Percentiles rank a stretch among this genome's conserved stretches.
Evolutionary conservation across 441 rosid species (phyloP).

Genomic region (Brassica balearica): DNA sequence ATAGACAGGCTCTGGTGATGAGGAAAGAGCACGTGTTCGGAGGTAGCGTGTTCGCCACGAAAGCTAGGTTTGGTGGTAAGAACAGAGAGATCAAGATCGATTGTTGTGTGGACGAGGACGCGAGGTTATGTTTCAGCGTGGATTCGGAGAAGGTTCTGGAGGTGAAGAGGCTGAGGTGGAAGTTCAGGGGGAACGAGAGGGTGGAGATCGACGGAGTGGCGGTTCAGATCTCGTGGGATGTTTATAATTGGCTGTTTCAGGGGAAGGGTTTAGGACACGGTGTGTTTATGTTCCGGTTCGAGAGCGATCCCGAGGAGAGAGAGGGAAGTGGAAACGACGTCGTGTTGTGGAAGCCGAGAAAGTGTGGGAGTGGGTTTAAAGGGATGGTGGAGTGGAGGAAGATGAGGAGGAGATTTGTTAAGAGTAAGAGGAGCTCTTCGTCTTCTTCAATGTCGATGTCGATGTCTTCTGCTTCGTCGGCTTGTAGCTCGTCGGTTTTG

Average conservation of each 20-base stretch:
- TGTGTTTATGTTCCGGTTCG: slow-evolving; percentile 86
- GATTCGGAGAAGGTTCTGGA: slow-evolving; percentile 63
- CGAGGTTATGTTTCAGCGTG: slow-evolving; percentile 62
- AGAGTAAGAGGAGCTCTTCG: slow-evolving; percentile 67
- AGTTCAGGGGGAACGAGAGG: slow-evolving; percentile 86
- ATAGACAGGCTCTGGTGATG: slow-evolving; percentile 56
- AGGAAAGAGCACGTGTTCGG: slow-evolving; percentile 86
- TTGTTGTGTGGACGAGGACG: slow-evolving; percentile 65
- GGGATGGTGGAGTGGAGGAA: slow-evolving; percentile 70
- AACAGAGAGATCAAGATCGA: slow-evolving; percentile 70
- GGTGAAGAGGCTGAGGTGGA: slow-evolving; percentile 83
- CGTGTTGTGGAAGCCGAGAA: slow-evolving; percentile 50
- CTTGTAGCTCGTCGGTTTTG: slow-evolving; percentile 77
- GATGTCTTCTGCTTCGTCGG: slow-evolving; percentile 81
- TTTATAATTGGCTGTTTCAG: slow-evolving; percentile 82
- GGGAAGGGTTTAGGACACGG: slow-evolving; percentile 55
- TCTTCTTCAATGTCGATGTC: slow-evolving; percentile 64
- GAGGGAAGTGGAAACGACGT: slow-evolving; percentile 41
- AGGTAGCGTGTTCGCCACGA: slow-evolving; percentile 61
- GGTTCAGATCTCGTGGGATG: slow-evolving; percentile 90
- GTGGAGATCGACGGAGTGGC: slow-evolving; percentile 72
- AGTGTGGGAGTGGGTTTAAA: slow-evolving; percentile 54
- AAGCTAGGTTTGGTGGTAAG: slow-evolving; percentile 74
- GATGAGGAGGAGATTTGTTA: slow-evolving; percentile 71
- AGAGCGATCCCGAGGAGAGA: slow-evolving; percentile 48